Evolutionary conservation across 2,329 filamentous ascomycete species (phyloP), one percentile per base, ranked within the genome.

Genomic region (Ophiostoma sp.): DNA sequence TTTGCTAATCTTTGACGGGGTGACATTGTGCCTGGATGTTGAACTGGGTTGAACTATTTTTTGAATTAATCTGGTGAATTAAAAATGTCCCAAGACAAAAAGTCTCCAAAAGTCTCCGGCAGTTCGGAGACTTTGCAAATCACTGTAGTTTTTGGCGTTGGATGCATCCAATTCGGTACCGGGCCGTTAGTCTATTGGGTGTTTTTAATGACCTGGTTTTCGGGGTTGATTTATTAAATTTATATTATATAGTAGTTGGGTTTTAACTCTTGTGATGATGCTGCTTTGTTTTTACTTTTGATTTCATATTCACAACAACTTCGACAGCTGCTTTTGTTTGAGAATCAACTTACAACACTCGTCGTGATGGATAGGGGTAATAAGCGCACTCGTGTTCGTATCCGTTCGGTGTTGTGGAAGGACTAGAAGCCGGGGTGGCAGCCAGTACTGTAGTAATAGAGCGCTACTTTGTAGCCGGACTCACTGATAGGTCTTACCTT

Each of bases 321-420:
- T 31, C 27, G 27, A 39, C 36, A 10, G 8, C 36, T 39, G 36
- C 36, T 39, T 1, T 39, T 39, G 36, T 39, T 39, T 10, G 36
- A 39, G 36, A 39, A 39, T 39, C 36, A 11, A 31, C 27, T 31
- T 3, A 31, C 27, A 31, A 31, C 27, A 31, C 27, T 31, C 27
- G 27, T 1, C 27, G 27, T 31, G 27, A 31, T 31, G 27, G 7
- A 60, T 41, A 27, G 23, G 57, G 67, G 67, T 67, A 64, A 31
- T 52, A 68, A 52, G 39, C 69, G 69, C 65, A 57, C 31, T 71
- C 69, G 67, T 71, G 67, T 68, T 71, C 69, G 69, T 71, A 67
- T 71, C 68, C 69, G 69, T 36, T 57, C 67, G 69, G 69, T 62
- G 44, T 60, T 33, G 41, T 62, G 67, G 67, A 67, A 4, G 41